These are phyloP conservation scores for Globisporangium ultimum DNA, from an alignment of 352 stramenopile genomes.

Conservation along the genomic window DNA sequence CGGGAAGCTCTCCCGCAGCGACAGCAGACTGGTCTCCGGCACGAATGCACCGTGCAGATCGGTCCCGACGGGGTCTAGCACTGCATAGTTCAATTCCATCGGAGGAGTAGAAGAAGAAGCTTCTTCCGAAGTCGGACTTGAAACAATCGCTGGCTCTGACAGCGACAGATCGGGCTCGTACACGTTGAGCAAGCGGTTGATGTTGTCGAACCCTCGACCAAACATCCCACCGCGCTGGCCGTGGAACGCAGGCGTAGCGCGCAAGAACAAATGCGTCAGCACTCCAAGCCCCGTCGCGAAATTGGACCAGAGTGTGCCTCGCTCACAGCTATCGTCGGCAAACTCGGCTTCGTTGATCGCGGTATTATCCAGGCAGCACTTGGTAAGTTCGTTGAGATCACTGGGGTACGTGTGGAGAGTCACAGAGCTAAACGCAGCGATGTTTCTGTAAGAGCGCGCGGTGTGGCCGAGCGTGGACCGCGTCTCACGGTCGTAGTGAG, in stretches of 20 bases:
- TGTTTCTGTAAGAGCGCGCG: conserved; percentile 38
- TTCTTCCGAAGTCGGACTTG: conserved; percentile 1
- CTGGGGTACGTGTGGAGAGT: conserved; percentile 58
- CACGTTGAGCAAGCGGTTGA: conserved; percentile 54
- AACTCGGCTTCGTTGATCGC: conserved; percentile 38
- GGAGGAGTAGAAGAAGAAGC: neutral
- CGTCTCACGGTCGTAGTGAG: conserved; percentile 45
- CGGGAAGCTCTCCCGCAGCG: conserved; percentile 7
- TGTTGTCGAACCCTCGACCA: conserved; percentile 65
- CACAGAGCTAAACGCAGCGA: conserved; percentile 60
- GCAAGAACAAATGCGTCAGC: conserved; percentile 62
- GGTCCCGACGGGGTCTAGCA: conserved; percentile 3
- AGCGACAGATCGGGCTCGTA: conserved; percentile 20
- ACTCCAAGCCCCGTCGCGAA: conserved; percentile 60
- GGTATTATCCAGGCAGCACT: conserved; percentile 50
- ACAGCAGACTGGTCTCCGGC: neutral
- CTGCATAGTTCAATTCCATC: conserved; percentile 4
- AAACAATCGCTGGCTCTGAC: neutral
- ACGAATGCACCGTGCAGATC: conserved; percentile 11
- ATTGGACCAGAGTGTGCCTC: conserved; percentile 54
- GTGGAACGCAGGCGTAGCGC: conserved; percentile 33
- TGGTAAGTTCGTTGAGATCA: conserved; percentile 38
- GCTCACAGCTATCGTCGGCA: conserved; percentile 52
- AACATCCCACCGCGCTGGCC: conserved; percentile 56
- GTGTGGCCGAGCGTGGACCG: conserved; percentile 44